Evolutionary conservation across 345 rosid species (phyloP), one percentile per base, ranked within the genome.

Genomic region (Salix brachista): DNA sequence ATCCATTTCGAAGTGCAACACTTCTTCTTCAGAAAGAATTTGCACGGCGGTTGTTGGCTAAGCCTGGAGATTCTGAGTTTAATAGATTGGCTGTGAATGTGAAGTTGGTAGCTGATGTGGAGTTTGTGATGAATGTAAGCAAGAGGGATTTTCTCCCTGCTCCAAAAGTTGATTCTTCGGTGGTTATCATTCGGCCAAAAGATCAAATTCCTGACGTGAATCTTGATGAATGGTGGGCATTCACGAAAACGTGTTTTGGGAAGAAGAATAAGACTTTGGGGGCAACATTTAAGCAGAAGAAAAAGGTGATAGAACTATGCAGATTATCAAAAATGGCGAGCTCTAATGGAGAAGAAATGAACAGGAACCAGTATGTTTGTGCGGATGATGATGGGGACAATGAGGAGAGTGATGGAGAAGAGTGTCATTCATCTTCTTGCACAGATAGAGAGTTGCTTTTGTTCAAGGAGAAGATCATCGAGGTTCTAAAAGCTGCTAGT

Each of bases 1-100:
- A 78, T 44, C 75, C 75, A 10, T 96, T 90, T 82, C 85, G 94
- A 48, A 91, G 88, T 26, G 91, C 96, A 1, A 92, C 99, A 0
- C 92, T 93, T 74, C 89, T 96, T 50, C 91, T 96, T 79, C 99
- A 96, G 77, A 93, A 93, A 80, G 98, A 96, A 86, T 96, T 92
- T 82, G 91, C 98, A 0, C 83, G 91, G 79, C 80, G 97, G 75
- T 79, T 93, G 66, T 69, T 96, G 81, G 94, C 98, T 0, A 87
- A 89, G 52, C 94, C 98, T 13, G 98, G 98, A 25, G 97, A 92
- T 52, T 85, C 95, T 0, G 94, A 91, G 84, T 93, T 87, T 79
- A 96, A 91, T 71, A 87, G 98, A 75, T 75, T 96, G 84, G 97
- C 98, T 2, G 98, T 87, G 67, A 96, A 96, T 54, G 96, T 92